Evolutionary conservation across 352 stramenopile species (phyloP).

Genomic region (Phytopythium sindhum): DNA sequence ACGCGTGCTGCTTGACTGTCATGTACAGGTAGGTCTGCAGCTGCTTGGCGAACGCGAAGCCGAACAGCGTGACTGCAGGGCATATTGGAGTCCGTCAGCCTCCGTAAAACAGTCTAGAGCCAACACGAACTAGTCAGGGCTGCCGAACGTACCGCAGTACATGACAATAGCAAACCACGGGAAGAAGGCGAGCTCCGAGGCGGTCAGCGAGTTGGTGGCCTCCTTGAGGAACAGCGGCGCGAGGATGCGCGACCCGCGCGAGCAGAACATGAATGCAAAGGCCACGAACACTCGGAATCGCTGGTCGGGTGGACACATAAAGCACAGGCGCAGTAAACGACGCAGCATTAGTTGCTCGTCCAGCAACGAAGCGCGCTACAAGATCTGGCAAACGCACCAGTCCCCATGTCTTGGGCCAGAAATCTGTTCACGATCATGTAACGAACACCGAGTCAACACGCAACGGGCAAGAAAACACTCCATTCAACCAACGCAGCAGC

Average conservation of each 20-base stretch:
- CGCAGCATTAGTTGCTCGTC: neutral
- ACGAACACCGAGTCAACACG: no score
- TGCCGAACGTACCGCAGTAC: constrained; percentile 50
- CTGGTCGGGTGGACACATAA: constrained; percentile 9
- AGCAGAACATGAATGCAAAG: constrained; percentile 70
- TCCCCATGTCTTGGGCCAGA: constrained; percentile 68
- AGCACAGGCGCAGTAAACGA: no score
- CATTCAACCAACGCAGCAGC: neutral
- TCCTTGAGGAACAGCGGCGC: constrained; percentile 71
- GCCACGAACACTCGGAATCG: constrained; percentile 55
- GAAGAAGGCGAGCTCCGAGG: constrained; percentile 31
- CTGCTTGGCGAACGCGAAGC: constrained; percentile 90
- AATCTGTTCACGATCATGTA: constrained; percentile 30
- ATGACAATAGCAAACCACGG: constrained; percentile 44
- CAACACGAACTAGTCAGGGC: neutral
- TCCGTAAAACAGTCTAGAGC: neutral
- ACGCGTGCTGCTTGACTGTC: constrained; percentile 95
- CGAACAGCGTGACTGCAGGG: constrained; percentile 44
- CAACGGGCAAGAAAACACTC: neutral
- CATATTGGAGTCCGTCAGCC: neutral
- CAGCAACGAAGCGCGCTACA: neutral
- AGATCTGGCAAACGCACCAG: constrained; percentile 27
- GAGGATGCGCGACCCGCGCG: constrained; percentile 61
- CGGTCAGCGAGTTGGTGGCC: constrained; percentile 53
- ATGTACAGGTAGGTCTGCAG: constrained; percentile 91